Conservation (phyloP, 2,329 filamentous ascomycete species). For the Microdochium paspali region DNA sequence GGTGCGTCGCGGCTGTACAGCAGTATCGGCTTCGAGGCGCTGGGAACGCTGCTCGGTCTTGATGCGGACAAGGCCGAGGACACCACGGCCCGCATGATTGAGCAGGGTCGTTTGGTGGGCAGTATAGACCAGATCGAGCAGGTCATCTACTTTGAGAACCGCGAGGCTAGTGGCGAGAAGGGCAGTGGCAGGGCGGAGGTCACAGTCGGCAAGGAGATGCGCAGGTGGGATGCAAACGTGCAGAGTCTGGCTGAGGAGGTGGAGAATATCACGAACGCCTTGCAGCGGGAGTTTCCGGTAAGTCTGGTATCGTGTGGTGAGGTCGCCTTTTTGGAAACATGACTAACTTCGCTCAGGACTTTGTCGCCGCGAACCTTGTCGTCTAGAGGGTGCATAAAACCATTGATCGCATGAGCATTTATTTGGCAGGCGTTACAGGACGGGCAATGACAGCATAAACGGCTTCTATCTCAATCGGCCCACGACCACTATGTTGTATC, state of each 20-base stretch:
- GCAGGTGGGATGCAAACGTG: conserved; percentile 84
- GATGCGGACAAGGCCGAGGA: conserved; percentile 76
- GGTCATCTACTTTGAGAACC: conserved; percentile 75
- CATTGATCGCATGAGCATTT: conserved; percentile 1
- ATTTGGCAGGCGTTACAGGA: conserved; percentile 1
- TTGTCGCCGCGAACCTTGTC: conserved; percentile 44
- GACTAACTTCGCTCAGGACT: conserved; percentile 34
- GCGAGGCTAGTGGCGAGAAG: conserved; percentile 60
- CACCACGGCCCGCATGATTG: conserved; percentile 91
- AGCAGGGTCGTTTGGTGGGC: conserved; percentile 80
- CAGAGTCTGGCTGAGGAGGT: conserved; percentile 81
- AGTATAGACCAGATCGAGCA: conserved; percentile 91
- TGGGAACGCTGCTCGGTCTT: conserved; percentile 70
- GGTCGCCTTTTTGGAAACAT: conserved; percentile 8
- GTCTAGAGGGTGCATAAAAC: conserved; percentile 15
- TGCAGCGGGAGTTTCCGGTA: conserved; percentile 73
- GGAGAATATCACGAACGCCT: conserved; percentile 71
- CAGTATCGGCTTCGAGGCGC: conserved; percentile 66
- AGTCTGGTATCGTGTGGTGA: too few species aligned
- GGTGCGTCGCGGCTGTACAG: conserved; percentile 71
- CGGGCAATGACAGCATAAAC: background rate
- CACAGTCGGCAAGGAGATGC: conserved; percentile 59
- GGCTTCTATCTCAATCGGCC: too few species aligned
- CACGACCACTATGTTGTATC: too few species aligned
- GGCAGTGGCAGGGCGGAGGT: conserved; percentile 57